phyloP scores from a whole-genome alignment of 306 rosid genomes.

The Morella rubra region DNA sequence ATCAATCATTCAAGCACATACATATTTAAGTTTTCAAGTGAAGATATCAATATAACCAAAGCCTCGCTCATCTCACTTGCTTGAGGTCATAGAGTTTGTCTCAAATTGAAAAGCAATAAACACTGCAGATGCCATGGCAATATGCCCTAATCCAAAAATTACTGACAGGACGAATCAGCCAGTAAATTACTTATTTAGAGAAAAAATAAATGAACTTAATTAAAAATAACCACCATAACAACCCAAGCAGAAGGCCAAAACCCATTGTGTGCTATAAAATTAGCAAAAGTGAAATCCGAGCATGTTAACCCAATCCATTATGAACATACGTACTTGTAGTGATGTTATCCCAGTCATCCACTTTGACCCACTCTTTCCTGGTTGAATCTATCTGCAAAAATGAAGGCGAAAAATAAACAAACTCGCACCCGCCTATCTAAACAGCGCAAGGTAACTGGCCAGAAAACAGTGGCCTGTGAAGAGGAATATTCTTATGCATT shows the following conservation, averaged over 20 bases:
- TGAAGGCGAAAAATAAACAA: conserved; percentile 20
- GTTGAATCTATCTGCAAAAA: conserved; percentile 52
- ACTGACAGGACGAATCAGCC: neutral
- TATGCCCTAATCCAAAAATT: neutral
- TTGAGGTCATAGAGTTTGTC: neutral
- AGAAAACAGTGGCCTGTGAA: conserved; percentile 16
- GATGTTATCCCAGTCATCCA: conserved; percentile 74
- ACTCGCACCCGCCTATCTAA: conserved; percentile 10
- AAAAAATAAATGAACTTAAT: neutral
- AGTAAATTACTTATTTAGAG: neutral
- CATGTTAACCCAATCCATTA: conserved; percentile 3
- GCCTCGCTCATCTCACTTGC: neutral
- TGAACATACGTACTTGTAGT: conserved; percentile 46
- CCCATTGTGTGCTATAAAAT: neutral
- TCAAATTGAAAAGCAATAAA: neutral
- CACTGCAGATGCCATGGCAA: neutral
- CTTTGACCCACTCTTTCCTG: conserved; percentile 67
- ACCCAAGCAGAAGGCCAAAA: neutral
- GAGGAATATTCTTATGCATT: neutral
- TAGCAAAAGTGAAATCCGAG: conserved; percentile 6
- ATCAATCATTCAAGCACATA: neutral
- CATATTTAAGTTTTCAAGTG: neutral
- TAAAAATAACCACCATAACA: neutral
- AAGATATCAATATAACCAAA: neutral
- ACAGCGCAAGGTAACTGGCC: neutral